Evolutionary conservation across 164 flowering plant species (phyloP), one percentile per base, ranked within the genome.

Genomic region (Cinnamomum chago): DNA sequence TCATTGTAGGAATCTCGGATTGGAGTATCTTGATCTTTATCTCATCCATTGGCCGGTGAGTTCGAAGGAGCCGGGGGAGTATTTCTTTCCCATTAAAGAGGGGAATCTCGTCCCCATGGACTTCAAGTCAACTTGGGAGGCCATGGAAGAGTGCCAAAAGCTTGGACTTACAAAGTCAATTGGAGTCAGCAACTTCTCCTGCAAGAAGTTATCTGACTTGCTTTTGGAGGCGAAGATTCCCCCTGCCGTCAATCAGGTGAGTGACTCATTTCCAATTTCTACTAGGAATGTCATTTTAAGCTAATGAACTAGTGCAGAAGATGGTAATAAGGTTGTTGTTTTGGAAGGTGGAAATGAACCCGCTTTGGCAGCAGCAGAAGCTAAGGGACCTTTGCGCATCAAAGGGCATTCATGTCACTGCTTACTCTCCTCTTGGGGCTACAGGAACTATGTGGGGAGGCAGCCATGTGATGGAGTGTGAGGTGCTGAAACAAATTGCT

Each of bases 171-270:
- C 79, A 11, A 82, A 72, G 47, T 74, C 73, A 58, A 82, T 80
- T 30, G 85, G 82, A 20, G 82, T 82, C 27, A 78, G 85, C 75
- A 82, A 82, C 68, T 82, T 82, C 79, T 67, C 82, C 24, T 73
- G 76, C 72, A 78, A 67, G 73, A 79, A 60, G 74, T 62, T 82
- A 23, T 60, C 75, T 5, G 52, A 75, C n/a, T 20, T 82, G 10
- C 72, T 82, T 5, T 17, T 77, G 13, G 58, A 50, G 14, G 82
- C 82, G 14, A 73, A 70, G 22, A 76, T 82, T 40, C 79, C 85
- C 62, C 85, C 82, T 20, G 77, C 81, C 17, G 75, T 82, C 27
- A 82, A 82, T 67, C 85, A 82, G 71, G 85, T 82, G n/a, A 70
- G 30, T 17, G 51, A 4, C 11, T 17, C 60, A 55, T 55, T 55